Evolutionary conservation across 495 filamentous ascomycete genomes (phyloP), one percentile per base, ranked within the genome.

Genomic region (Jackrogersella minutella): DNA sequence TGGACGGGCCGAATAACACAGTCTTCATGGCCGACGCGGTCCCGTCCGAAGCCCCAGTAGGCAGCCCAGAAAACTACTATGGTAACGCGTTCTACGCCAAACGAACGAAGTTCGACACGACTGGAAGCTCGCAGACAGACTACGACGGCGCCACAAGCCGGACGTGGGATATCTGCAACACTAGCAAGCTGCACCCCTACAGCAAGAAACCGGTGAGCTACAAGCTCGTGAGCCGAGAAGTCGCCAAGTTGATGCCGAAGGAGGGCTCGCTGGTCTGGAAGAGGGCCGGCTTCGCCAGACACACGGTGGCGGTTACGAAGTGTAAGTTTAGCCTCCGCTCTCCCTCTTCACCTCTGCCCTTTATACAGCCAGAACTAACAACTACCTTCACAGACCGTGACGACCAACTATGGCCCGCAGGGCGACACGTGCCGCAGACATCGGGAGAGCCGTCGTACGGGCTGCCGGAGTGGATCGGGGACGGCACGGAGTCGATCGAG

Each of bases 1-100:
- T 98, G 66, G 94, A 97, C 72, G 94, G 94, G 0, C 87, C 88
- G 1, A 81, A 87, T 60, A 98, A 97, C 76, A 95, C 93, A 2
- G 83, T 97, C 52, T 93, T 92, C 81, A 86, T 93, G 77, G 87
- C 89, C 19, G 93, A 97, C 73, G 88, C 91, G 2, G 80, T 82
- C 4, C 79, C 82, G 1, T 86, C 86, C 0, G 78, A 86, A 0
- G 92, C 86, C 0, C 87, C 89, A 31, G 88, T 93, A 5, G 93
- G 92, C 24, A 90, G 87, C 62, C 79, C 83, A 6, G 92, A 96
- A 77, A 97, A 97, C 80, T 88, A 83, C 56, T 94, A 96, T 75
- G 94, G 94, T 34, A 97, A 97, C 75, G 93, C 90, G n/a, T 97
- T 97, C 78, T 93, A 90, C 73, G 90, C 90, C n/a, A 87, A 91